phyloP scores from a whole-genome alignment of 306 rosid genomes.

The Vigna reflexopilosa region DNA sequence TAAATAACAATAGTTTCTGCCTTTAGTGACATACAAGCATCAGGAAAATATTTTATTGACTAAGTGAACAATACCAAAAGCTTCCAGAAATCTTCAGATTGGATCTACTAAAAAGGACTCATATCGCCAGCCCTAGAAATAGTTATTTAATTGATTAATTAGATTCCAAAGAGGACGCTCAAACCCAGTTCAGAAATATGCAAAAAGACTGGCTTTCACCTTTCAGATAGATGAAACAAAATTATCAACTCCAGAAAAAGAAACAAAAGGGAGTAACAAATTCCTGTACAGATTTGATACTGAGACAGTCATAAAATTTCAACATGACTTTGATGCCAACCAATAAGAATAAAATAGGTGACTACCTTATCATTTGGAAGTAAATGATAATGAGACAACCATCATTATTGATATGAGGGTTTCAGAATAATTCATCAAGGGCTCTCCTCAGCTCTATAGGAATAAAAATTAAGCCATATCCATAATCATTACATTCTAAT shows the following conservation, averaged over 20 bases:
- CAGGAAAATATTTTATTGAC: neutral
- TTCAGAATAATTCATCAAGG: neutral
- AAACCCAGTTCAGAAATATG: neutral
- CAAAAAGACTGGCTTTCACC: neutral
- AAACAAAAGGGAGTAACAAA: conserved; percentile 29
- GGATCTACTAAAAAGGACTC: conserved; percentile 5
- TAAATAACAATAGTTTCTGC: conserved; percentile 1
- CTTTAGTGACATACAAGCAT: conserved; percentile 2
- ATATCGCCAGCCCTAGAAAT: neutral
- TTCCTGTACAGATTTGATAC: neutral
- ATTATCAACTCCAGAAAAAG: conserved; percentile 16
- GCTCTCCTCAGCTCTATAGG: neutral
- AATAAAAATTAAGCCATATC: neutral
- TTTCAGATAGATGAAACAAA: conserved; percentile 23
- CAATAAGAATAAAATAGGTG: conserved; percentile 18
- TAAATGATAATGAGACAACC: conserved; percentile 14
- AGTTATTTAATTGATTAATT: neutral
- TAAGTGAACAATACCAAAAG: neutral
- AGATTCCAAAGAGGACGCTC: conserved; percentile 18
- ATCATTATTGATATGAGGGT: neutral
- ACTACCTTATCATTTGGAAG: neutral
- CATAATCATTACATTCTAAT: conserved; percentile 8
- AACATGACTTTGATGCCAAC: neutral
- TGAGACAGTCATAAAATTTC: neutral
- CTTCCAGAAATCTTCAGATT: neutral